Evolutionary conservation across 2,329 filamentous ascomycete genomes (phyloP).

Genomic region (Tolypocladium album): DNA sequence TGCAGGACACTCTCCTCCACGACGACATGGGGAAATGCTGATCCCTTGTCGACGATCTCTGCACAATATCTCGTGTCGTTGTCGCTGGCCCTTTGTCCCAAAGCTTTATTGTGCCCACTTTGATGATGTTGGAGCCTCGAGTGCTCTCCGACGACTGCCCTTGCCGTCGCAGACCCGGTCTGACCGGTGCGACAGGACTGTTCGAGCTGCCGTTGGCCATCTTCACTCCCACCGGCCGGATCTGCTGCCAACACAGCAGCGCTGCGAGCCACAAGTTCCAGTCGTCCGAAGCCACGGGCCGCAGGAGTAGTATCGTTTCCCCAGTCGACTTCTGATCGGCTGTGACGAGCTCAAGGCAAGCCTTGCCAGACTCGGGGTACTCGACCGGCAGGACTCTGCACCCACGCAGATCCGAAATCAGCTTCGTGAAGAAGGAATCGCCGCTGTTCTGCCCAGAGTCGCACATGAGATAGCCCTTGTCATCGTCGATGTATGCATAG

Average conservation of each 20-base stretch:
- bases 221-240: conserved; percentile 49
- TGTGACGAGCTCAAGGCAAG: conserved; percentile 42
- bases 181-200: conserved; percentile 22
- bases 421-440: conserved; percentile 50
- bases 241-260: conserved; percentile 70
- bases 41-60: conserved; percentile 46
- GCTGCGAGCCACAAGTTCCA: conserved; percentile 74
- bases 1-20: conserved; percentile 87
- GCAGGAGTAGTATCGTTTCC: conserved; percentile 40
- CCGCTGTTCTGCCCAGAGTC: conserved; percentile 50
- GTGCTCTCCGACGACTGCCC: conserved; percentile 19
- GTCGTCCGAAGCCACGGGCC: conserved; percentile 53
- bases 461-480: conserved; percentile 63
- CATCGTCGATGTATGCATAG: conserved; percentile 70
- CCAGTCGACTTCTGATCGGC: conserved; percentile 41
- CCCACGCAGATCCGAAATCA: conserved; percentile 65
- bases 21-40: conserved; percentile 42
- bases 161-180: conserved; percentile 33
- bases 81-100: conserved; percentile 69
- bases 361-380: conserved; percentile 28
- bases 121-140: conserved; percentile 64
- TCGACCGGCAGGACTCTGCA: conserved; percentile 56
- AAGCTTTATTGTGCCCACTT: conserved; percentile 80
- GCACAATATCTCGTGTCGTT: conserved; percentile 45
- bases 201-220: conserved; percentile 31